Percentiles rank a stretch among this genome's conserved stretches.
These are phyloP conservation scores for Epichloe gansuensis DNA, from an alignment of 2,329 filamentous ascomycete species.

Conservation along the genomic window DNA sequence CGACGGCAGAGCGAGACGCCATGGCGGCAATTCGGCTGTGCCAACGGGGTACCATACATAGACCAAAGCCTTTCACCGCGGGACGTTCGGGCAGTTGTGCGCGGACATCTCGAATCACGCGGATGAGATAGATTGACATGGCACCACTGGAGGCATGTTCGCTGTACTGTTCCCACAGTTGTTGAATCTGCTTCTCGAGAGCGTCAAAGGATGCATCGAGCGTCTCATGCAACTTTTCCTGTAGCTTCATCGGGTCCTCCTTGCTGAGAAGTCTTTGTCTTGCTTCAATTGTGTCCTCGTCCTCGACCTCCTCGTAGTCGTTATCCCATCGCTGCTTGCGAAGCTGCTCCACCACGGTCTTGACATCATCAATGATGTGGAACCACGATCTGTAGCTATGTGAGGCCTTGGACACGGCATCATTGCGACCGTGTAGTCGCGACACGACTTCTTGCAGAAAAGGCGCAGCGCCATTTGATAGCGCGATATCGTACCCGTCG, in stretches of 20 bases:
- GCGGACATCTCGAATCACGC: conserved; percentile 63
- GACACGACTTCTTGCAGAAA: conserved; percentile 61
- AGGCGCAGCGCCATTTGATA: conserved; percentile 48
- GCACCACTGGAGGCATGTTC: conserved; percentile 36
- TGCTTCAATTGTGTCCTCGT: conserved; percentile 56
- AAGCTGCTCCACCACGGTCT: conserved; percentile 50
- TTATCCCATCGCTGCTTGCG: conserved; percentile 63
- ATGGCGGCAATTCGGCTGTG: conserved; percentile 48
- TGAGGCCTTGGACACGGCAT: conserved; percentile 49
- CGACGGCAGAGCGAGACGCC: conserved; percentile 37
- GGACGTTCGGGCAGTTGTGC: conserved; percentile 46
- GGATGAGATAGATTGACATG: conserved; percentile 55
- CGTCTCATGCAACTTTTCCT: conserved; percentile 44
- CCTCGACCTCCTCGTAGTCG: conserved; percentile 60
- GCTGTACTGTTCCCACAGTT: conserved; percentile 35
- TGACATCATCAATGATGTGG: conserved; percentile 56
- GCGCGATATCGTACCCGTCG: conserved; percentile 50
- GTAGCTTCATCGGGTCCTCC: conserved; percentile 55
- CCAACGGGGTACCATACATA: conserved; percentile 49
- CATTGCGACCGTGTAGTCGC: conserved; percentile 60
- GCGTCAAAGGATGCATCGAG: conserved; percentile 44
- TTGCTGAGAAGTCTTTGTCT: conserved; percentile 57
- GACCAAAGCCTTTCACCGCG: conserved; percentile 42
- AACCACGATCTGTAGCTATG: conserved; percentile 62
- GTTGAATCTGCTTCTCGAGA: conserved; percentile 43